Base-by-base conservation (phyloP, 495 filamentous ascomycete genomes). In the Letharia columbiana region DNA sequence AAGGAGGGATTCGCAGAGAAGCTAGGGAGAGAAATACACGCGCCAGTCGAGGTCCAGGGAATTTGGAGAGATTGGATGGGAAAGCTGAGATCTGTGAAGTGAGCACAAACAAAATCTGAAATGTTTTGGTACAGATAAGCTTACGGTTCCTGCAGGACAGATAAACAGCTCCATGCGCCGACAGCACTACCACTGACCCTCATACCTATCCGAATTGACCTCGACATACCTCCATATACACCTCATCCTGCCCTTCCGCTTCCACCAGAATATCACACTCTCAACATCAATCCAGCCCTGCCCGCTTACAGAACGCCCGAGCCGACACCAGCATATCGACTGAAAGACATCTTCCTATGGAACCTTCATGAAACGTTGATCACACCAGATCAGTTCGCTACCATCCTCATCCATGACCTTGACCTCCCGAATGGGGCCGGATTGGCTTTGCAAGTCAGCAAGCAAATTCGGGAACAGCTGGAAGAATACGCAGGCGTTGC, bases 401-500 rank as follows among this genome's bases (percentile, higher is more conserved):
- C 87, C 64, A 83, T 81, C n/a, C 88, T 97, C 67, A 91, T 96
- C 41, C 90, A 95, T 68, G 94, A 99, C 73, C 83, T 98, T 60
- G 95, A 99, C 72, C 86, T 99, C 52, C 93, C 95, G 11, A 86
- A 89, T 59, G 80, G 84, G 1, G 79, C 80, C 23, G 78, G 81
- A 28, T 80, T 89, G 66, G 87, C 88, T 12, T 77, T 83, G 65
- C 85, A 91, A 66, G 96, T 99, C 74, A 91, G 91, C 77, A 90
- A 86, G 63, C 91, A 96, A 73, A 97, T 99, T 70, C 86, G 95
- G 33, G 89, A 91, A 57, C 94, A 99, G 72, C 78, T 99, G 33
- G 94, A 97, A 74, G 94, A 98, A 74, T 97, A 97, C 72, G 92
- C 94, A 31, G 91, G 92, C 52, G 91, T 97, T 28, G 94, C 94